A percentile compares a stretch with the other conserved stretches of the same genome.
Evolutionary conservation across 2,329 filamentous ascomycete species (phyloP).

Genomic region (Aspergillus spinulosporus): DNA sequence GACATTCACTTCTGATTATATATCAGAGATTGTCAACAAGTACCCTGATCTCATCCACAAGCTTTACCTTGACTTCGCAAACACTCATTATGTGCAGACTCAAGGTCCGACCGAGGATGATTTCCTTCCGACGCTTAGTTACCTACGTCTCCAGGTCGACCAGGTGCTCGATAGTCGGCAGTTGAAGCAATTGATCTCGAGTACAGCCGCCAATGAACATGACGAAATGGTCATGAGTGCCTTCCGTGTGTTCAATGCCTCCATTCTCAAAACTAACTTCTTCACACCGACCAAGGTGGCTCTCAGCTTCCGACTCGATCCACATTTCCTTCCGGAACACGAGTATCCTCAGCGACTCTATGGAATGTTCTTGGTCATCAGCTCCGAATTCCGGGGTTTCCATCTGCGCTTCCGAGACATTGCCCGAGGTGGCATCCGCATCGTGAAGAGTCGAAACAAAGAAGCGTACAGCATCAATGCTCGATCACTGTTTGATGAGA

Average conservation of each 20-base stretch:
- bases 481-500: constrained; percentile 94
- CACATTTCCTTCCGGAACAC: constrained; percentile 76
- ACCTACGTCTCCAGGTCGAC: constrained; percentile 65
- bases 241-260: constrained; percentile 92
- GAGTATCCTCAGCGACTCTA: constrained; percentile 94
- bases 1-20: constrained; percentile 97
- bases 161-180: constrained; percentile 74
- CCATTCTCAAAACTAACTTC: constrained; percentile 93
- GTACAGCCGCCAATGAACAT: constrained; percentile 85
- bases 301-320: constrained; percentile 88
- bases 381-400: constrained; percentile 94
- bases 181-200: constrained; percentile 74
- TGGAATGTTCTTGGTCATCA: constrained; percentile 98
- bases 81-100: constrained; percentile 73
- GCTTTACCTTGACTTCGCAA: constrained; percentile 89
- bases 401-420: constrained; percentile 97
- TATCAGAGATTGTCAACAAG: constrained; percentile 90
- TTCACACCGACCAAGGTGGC: constrained; percentile 99
- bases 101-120: constrained; percentile 62
- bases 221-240: constrained; percentile 97
- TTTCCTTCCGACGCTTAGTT: constrained; percentile 69
- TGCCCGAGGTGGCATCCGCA: constrained; percentile 92
- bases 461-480: constrained; percentile 97
- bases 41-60: constrained; percentile 85
- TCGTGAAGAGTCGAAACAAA: constrained; percentile 95